These are phyloP conservation scores for Trichophyton simii DNA, from an alignment of 2,329 filamentous ascomycete genomes.

Conservation along the genomic window DNA sequence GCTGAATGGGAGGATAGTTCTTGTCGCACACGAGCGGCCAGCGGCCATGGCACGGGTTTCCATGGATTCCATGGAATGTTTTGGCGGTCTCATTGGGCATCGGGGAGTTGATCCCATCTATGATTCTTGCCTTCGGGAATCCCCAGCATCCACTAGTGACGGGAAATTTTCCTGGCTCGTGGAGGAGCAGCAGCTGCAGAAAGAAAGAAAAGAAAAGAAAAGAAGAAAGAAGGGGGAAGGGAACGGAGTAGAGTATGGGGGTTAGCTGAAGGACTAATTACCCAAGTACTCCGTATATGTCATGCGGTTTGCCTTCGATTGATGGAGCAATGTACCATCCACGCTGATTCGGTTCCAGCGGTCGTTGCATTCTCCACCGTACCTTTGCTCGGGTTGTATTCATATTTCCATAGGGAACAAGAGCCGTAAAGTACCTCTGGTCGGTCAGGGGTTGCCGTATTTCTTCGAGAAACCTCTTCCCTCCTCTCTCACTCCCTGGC, in stretches of 20 bases:
- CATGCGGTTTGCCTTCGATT: not conserved
- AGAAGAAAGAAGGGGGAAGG: not conserved
- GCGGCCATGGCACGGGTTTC: not conserved
- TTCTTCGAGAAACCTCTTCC: not conserved
- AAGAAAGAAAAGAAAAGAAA: not conserved
- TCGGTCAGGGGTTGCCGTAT: not conserved
- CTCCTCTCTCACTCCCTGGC: not conserved
- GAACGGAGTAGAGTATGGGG: not conserved
- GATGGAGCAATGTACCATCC: not conserved
- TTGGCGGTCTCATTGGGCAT: not conserved
- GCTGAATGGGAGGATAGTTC: no score
- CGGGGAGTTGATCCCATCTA: not conserved
- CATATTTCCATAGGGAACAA: not conserved
- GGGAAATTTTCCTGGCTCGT: not conserved
- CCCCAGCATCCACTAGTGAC: slow-evolving; percentile 1
- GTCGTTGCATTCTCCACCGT: not conserved
- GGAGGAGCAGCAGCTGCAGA: not conserved
- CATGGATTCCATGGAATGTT: not conserved
- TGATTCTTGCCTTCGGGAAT: not conserved
- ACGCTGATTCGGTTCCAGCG: not conserved
- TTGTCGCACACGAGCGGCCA: not conserved
- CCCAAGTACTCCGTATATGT: not conserved
- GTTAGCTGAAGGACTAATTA: not conserved
- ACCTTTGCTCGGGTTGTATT: not conserved
- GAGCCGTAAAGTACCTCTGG: not conserved